Base-by-base conservation (phyloP, 2,329 filamentous ascomycete genomes). In the Alternaria longipes region DNA sequence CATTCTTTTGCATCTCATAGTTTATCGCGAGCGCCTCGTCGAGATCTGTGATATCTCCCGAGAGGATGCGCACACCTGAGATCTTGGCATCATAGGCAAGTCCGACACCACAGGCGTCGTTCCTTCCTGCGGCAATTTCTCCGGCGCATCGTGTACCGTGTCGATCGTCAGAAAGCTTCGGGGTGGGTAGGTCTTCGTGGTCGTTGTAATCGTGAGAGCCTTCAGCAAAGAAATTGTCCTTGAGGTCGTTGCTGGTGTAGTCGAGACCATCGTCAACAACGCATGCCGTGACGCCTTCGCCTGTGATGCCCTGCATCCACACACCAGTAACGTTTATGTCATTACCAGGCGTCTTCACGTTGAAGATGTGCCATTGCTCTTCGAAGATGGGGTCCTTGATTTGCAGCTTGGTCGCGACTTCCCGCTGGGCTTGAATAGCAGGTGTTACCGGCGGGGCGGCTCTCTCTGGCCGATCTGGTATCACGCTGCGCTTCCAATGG, bases 131-230 rank as follows among this genome's bases (percentile, higher is more conserved):
- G 2, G 92, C 90, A 22, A 99, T 91, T 80, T 99, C 95, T 61
- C 95, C 95, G 22, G 94, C 94, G 78, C 95, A 99, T 66, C 95
- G 87, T 41, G 95, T 99, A 55, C 95, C 95, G 77, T 99, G 95
- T 63, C 84, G 87, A 75, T 99, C 95, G 68, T 98, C 94, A 4
- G 84, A 86, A 4, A 98, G 82, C n/a, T 89, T 86, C 1, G 95
- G 95, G 63, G 88, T 90, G 3, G 95, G 95, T 68, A 95, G 90
- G 1, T 89, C 83, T 2, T 85, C 85, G 51, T 91, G 85, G 73
- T 98, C 93, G 79, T 99, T 99, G 83, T 97, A 99, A 80, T 99
- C 95, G 81, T 91, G 97, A 3, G 94, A 98, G 26, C 95, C 95
- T 59, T 89, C 88, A 1, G 93, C 91, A 75, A 94, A 98, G 81